A percentile compares a stretch with the other conserved stretches of the same genome.
Conservation (phyloP, 73 alveolate genomes). For the Uronychia binucleata region DNA sequence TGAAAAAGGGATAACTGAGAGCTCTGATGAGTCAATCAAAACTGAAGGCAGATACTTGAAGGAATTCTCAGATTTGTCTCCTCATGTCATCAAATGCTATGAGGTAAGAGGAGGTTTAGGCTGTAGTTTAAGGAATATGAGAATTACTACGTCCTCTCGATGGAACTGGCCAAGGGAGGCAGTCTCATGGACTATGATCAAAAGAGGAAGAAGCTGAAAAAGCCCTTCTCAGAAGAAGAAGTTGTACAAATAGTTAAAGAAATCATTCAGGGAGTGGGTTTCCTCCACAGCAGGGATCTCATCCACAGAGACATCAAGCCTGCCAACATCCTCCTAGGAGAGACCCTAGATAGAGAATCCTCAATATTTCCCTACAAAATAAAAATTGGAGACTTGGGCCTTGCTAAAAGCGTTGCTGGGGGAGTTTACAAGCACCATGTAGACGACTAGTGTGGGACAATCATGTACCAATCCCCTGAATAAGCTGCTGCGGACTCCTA, state of each 20-base stretch:
- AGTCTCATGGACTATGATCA: neutral
- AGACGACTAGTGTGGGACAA: slow-evolving; percentile 14
- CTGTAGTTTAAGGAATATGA: neutral
- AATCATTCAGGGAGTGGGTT: too few species aligned
- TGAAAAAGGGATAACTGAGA: neutral
- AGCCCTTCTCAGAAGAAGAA: too few species aligned
- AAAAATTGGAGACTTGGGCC: slow-evolving; percentile 26
- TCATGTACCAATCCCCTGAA: slow-evolving; percentile 27
- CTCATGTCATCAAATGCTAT: neutral
- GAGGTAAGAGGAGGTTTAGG: neutral
- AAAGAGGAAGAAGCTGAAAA: neutral
- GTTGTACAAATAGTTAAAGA: too few species aligned
- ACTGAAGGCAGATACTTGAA: neutral
- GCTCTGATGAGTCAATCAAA: neutral
- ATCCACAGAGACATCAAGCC: too few species aligned
- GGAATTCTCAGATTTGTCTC: neutral
- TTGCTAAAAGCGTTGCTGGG: slow-evolving; percentile 9
- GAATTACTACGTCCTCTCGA: neutral
- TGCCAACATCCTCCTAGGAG: too few species aligned
- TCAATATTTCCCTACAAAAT: neutral
- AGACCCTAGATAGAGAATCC: too few species aligned
- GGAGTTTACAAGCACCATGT: slow-evolving; percentile 10
- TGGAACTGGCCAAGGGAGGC: neutral
- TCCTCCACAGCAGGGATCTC: too few species aligned
- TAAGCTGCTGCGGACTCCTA: slow-evolving; percentile 17